phyloP scores from a whole-genome alignment of 257 asterid genomes.

The Primulina tabacum region DNA sequence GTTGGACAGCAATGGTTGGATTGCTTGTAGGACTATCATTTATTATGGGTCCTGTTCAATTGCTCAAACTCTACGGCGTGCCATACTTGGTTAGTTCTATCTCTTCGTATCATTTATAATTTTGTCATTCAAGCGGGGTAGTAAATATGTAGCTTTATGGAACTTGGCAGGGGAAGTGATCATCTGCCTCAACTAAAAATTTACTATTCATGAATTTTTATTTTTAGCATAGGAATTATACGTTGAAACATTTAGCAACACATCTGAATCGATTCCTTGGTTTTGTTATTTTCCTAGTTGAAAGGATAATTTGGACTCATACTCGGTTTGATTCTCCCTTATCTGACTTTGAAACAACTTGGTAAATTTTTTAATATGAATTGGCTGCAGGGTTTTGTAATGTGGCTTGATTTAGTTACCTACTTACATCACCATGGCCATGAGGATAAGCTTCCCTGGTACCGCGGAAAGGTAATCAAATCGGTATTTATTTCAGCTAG shows the following conservation, averaged over 20 bases:
- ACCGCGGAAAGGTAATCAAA: slow-evolving; percentile 43
- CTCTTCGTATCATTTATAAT: neutral
- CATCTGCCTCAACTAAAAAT: no score
- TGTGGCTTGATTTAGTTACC: slow-evolving; percentile 55
- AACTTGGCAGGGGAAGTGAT: no score
- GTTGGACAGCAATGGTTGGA: slow-evolving; percentile 90
- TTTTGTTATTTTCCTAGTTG: no score
- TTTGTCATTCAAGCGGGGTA: neutral
- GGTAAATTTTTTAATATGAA: slow-evolving; percentile 18
- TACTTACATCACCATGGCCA: slow-evolving; percentile 63
- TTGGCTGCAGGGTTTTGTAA: slow-evolving; percentile 45
- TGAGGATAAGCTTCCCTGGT: slow-evolving; percentile 57
- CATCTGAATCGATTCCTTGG: no score
- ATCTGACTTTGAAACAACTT: neutral
- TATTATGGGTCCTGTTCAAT: slow-evolving; percentile 66
- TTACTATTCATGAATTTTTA: no score
- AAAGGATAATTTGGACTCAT: no score
- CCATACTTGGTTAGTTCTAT: slow-evolving; percentile 68
- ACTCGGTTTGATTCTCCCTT: neutral
- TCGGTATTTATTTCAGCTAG: no score
- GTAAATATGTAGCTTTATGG: neutral
- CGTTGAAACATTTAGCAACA: no score
- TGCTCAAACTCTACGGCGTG: slow-evolving; percentile 81
- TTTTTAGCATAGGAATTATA: no score
- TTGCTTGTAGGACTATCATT: slow-evolving; percentile 70